Evolutionary conservation across 2,329 filamentous ascomycete species (phyloP).

Genomic region (Pseudogymnoascus sp.): DNA sequence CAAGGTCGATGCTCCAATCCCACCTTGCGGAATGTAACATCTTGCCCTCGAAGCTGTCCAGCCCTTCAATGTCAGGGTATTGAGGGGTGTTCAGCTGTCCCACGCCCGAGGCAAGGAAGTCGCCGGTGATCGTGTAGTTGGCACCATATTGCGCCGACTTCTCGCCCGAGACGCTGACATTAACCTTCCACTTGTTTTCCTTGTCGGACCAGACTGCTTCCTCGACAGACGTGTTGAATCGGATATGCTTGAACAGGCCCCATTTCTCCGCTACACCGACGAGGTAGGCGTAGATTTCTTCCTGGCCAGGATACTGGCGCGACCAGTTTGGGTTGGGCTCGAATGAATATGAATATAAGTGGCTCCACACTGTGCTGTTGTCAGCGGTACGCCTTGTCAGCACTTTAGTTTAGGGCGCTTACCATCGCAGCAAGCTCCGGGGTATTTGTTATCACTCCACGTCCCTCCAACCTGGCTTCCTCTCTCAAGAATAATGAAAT

Average conservation of each 20-base stretch:
- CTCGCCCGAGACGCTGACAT: slow-evolving; percentile 40
- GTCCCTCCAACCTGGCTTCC: slow-evolving; percentile 45
- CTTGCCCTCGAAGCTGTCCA: slow-evolving; percentile 40
- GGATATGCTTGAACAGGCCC: slow-evolving; percentile 47
- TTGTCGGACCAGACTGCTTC: slow-evolving; percentile 48
- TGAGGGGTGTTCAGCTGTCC: slow-evolving; percentile 53
- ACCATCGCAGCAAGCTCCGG: slow-evolving; percentile 47
- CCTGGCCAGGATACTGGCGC: slow-evolving; percentile 50
- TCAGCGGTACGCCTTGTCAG: not conserved
- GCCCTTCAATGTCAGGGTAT: slow-evolving; percentile 41
- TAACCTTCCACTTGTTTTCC: slow-evolving; percentile 43
- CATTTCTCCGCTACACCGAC: slow-evolving; percentile 46
- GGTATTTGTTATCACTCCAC: slow-evolving; percentile 49
- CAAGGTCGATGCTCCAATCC: slow-evolving; percentile 51
- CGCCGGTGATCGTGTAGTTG: slow-evolving; percentile 45
- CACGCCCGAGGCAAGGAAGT: slow-evolving; percentile 51
- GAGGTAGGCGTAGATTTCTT: slow-evolving; percentile 52
- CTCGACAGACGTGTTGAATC: slow-evolving; percentile 49
- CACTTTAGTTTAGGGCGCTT: slow-evolving; percentile 11
- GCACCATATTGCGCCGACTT: slow-evolving; percentile 49
- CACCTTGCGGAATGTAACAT: slow-evolving; percentile 49
- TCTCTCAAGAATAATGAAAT: slow-evolving; percentile 52
- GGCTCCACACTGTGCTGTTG: slow-evolving; percentile 34
- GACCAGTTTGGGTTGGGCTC: slow-evolving; percentile 53
- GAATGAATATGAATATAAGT: slow-evolving; percentile 54